phyloP scores from a whole-genome alignment of 2,329 filamentous ascomycete genomes.

The Aspergillus uvarum region DNA sequence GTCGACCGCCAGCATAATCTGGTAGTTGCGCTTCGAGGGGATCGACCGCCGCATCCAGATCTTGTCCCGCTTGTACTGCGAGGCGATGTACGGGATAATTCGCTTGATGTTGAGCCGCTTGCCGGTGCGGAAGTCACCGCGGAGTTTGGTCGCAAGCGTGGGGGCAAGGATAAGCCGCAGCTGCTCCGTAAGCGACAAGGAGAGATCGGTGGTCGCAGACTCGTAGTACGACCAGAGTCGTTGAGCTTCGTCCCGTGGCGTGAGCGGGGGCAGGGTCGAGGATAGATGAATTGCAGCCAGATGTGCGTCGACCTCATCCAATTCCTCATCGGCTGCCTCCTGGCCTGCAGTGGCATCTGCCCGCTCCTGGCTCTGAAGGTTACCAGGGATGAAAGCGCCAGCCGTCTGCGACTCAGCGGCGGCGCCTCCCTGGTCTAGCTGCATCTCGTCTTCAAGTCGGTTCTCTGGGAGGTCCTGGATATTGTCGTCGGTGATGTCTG shows the following conservation, averaged over 20 bases:
- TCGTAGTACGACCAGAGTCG: constrained; percentile 85
- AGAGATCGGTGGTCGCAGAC: constrained; percentile 77
- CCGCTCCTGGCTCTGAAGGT: constrained; percentile 36
- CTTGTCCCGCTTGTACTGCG: constrained; percentile 97
- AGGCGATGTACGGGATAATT: constrained; percentile 99
- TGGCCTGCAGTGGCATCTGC: constrained; percentile 33
- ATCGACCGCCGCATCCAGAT: constrained; percentile 97
- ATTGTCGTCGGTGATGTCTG: constrained; percentile 51
- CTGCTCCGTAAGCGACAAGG: constrained; percentile 87
- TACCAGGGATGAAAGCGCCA: constrained; percentile 56
- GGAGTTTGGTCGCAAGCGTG: constrained; percentile 92
- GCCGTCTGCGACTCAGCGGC: constrained; percentile 42
- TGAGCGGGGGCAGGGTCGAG: constrained; percentile 47
- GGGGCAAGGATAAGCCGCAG: constrained; percentile 93
- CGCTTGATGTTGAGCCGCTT: constrained; percentile 99
- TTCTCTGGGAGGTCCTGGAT: constrained; percentile 42
- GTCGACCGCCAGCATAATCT: constrained; percentile 96
- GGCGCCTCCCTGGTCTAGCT: constrained; percentile 35
- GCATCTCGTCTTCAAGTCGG: constrained; percentile 50
- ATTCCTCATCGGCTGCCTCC: constrained; percentile 47
- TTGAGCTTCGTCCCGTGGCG: constrained; percentile 60
- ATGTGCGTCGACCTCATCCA: constrained; percentile 52
- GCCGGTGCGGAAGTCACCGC: constrained; percentile 93
- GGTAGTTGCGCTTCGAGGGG: constrained; percentile 90
- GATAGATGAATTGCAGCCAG: constrained; percentile 73